Evolutionary conservation across 768 basidiomycete species (phyloP).

Genomic region (Leccinellum luteum): DNA sequence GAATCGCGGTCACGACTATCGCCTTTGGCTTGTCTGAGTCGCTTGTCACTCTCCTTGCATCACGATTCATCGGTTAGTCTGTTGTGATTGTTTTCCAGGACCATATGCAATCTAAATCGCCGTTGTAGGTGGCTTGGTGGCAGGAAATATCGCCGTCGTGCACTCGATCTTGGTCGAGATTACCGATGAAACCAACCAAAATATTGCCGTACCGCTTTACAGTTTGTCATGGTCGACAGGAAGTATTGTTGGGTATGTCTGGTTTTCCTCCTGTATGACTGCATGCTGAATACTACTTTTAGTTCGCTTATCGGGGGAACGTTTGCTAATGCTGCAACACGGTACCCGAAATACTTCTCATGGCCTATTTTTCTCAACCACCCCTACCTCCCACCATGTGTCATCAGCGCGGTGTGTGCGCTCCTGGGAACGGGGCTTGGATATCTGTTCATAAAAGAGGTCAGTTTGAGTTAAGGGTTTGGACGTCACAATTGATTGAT

Average conservation of each 20-base stretch:
- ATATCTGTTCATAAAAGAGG: constrained; percentile 9
- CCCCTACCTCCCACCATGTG: constrained; percentile 8
- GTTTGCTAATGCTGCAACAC: constrained; percentile 7
- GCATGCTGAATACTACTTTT: neutral
- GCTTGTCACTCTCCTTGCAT: constrained; percentile 2
- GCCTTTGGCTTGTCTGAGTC: constrained; percentile 12
- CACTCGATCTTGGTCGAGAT: constrained; percentile 11
- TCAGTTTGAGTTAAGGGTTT: neutral
- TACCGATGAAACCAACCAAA: constrained; percentile 13
- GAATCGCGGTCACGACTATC: constrained; percentile 4
- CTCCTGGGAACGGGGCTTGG: constrained; percentile 1
- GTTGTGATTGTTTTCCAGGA: neutral
- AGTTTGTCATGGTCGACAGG: constrained; percentile 10
- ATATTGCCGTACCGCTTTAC: constrained; percentile 12
- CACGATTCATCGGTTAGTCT: constrained; percentile 4
- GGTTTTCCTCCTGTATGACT: neutral
- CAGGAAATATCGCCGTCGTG: constrained; percentile 9
- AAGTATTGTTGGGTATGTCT: neutral
- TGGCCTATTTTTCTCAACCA: constrained; percentile 7
- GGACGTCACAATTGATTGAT: neutral
- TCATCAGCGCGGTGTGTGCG: neutral
- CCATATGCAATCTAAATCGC: neutral
- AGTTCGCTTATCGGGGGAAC: constrained; percentile 10
- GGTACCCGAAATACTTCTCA: constrained; percentile 7
- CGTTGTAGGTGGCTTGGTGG: constrained; percentile 7